Evolutionary conservation across 176 grass and related monocot species (phyloP), one percentile per base, ranked within the genome.

Genomic region (Otatea glauca): DNA sequence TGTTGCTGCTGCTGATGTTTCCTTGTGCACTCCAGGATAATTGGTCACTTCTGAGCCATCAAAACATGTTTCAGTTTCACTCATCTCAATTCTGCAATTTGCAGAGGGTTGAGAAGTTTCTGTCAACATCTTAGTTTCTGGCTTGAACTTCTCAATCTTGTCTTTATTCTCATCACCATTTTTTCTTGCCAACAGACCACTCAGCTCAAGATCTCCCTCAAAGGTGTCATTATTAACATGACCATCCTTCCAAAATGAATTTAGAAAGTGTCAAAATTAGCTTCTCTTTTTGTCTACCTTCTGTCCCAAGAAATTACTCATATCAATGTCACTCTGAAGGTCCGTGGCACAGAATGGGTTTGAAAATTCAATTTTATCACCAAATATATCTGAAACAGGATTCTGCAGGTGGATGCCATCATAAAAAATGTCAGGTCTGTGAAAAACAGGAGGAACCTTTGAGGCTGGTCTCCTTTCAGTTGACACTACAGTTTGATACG

Each of bases 331-430:
- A 51, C 9, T 75, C 42, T 24, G 62, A 75, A 88, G 60, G 75
- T 79, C 65, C 25, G 9, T 77, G 34, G 21, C 41, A 47, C 11
- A 10, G 50, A 65, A 85, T 65, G 69, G 72, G n/a, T 85, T 53
- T 48, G 70, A 80, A 64, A 66, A 77, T 35, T 91, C 70, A 58
- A 25, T 64, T 81, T 71, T 62, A 27, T 84, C 39, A 2, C 71
- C 76, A 79, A 88, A 91, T 74, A 74, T 54, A 77, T 88, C 70
- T 66, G 85, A 75, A 69, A 84, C 70, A 48, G 85, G 54, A 60
- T 80, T 63, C 45, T 81, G 63, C 76, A 66, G 44, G 64, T 81
- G 37, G 85, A 85, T 91, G 58, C 20, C 85, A 65, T 81, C 77
- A 65, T 65, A 72, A 65, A 77, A 84, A 80, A 50, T 59, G 38